Conservation (phyloP, 495 filamentous ascomycete species). For the Penicillium dipodomyicola region DNA sequence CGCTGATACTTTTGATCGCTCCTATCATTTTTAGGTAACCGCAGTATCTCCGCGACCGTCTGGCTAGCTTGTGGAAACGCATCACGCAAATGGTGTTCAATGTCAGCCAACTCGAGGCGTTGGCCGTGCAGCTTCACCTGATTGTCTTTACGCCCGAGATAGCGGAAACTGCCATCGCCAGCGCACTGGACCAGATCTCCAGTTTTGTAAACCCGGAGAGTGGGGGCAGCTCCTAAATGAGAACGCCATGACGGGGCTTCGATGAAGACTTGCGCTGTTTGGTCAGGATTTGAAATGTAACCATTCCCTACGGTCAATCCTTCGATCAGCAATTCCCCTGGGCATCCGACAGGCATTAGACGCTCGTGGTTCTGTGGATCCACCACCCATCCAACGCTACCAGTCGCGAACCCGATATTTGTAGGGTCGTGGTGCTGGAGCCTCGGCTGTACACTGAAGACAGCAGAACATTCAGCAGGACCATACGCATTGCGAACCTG, state of each 20-base stretch:
- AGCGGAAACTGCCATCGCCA: neutral
- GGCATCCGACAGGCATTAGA: neutral
- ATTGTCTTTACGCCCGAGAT: conserved; percentile 8
- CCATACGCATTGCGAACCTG: conserved; percentile 50
- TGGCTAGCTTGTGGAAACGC: neutral
- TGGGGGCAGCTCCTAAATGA: neutral
- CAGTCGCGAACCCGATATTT: neutral
- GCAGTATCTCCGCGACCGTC: neutral
- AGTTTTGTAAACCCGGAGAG: neutral
- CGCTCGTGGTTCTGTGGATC: neutral
- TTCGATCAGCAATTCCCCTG: neutral
- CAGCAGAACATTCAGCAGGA: conserved; percentile 42
- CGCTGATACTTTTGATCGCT: neutral
- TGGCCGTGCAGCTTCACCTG: conserved; percentile 1
- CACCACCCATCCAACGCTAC: neutral
- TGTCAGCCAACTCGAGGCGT: neutral
- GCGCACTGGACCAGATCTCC: neutral
- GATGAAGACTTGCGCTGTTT: neutral
- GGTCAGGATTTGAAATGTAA: neutral
- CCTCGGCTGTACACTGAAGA: conserved; percentile 19
- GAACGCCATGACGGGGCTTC: neutral
- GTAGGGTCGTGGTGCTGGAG: conserved; percentile 3
- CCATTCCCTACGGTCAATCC: neutral
- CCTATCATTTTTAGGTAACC: neutral
- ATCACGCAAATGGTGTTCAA: neutral